Evolutionary conservation across 2,329 filamentous ascomycete genomes (phyloP), one percentile per base, ranked within the genome.

Genomic region (Aspergillus quadricinctus): DNA sequence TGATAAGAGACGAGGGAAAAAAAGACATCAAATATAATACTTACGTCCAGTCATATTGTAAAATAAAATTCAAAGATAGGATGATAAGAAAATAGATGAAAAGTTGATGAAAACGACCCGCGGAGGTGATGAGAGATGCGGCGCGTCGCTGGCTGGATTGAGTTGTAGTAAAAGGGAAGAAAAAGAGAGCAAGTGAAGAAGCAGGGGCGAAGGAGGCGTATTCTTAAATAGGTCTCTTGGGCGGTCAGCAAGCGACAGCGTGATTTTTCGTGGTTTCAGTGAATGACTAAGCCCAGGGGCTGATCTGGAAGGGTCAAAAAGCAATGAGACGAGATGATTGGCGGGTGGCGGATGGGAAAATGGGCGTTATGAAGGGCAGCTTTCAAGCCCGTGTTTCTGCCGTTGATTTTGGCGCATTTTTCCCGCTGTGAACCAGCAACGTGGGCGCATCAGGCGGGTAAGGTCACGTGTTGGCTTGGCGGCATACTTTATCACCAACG

Each of bases 31-130:
- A 1, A 40, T 3, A 53, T 21, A 52, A 53, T 62, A 75, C 73
- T 71, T 66, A 75, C 73, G 73, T 73, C 73, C 73, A 71, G 73
- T 72, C 73, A 75, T 75, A 52, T 58, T 73, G 65, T 58, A 29
- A 57, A 43, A 52, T 56, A 27, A 50, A 45, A 57, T 53, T 54
- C 52, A 56, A 40, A 51, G 35, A 48, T 50, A 45, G 21, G 25
- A 49, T 17, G 29, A 55, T 54, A 49, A 61, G 60, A 54, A 52
- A 53, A 49, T 54, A 25, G 57, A 64, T 63, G 48, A 27, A 56
- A 49, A 40, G 40, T 57, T 43, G 64, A 67, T 67, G 59, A 50
- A 61, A 60, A 60, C 48, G 41, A 23, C 43, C 11, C 19, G 49
- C 46, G 37, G 46, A 51, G 57, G 55, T 58, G 53, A 57, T 51